phyloP scores from a whole-genome alignment of 2,329 filamentous ascomycete genomes.

The Beauveria medogensis region DNA sequence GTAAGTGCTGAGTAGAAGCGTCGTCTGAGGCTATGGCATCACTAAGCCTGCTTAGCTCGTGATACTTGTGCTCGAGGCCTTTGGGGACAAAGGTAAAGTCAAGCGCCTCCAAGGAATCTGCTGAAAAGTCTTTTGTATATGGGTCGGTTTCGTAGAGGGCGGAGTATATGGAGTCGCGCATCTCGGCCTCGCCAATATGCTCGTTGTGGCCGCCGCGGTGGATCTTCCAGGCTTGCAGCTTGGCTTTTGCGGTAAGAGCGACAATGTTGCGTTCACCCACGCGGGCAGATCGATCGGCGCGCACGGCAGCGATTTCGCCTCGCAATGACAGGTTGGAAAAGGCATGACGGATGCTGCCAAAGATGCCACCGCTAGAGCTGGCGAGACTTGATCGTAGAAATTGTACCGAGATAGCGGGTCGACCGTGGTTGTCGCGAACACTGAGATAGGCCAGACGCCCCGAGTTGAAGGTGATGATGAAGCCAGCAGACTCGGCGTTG shows the following conservation, averaged over 20 bases:
- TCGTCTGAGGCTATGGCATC: constrained; percentile 42
- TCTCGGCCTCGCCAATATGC: constrained; percentile 63
- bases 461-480: constrained; percentile 75
- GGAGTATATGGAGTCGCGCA: constrained; percentile 53
- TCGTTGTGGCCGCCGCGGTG: constrained; percentile 81
- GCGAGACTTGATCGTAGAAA: constrained; percentile 60
- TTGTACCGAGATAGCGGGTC: constrained; percentile 69
- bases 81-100: constrained; percentile 68
- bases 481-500: constrained; percentile 78
- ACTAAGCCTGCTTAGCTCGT: constrained; percentile 42
- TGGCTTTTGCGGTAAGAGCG: constrained; percentile 67
- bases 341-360: constrained; percentile 73
- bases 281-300: constrained; percentile 60
- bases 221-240: constrained; percentile 78
- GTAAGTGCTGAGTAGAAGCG: constrained; percentile 47
- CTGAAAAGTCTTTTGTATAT: constrained; percentile 37
- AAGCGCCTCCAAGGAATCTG: constrained; percentile 61
- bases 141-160: constrained; percentile 51
- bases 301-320: constrained; percentile 73
- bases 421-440: constrained; percentile 78
- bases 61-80: constrained; percentile 41
- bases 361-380: constrained; percentile 55
- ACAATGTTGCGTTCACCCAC: constrained; percentile 81
- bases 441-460: constrained; percentile 82
- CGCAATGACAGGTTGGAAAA: constrained; percentile 62